Percentiles rank a stretch among this genome's conserved stretches.
phyloP scores from a whole-genome alignment of 495 filamentous ascomycete species.

The Penicillium lagena region DNA sequence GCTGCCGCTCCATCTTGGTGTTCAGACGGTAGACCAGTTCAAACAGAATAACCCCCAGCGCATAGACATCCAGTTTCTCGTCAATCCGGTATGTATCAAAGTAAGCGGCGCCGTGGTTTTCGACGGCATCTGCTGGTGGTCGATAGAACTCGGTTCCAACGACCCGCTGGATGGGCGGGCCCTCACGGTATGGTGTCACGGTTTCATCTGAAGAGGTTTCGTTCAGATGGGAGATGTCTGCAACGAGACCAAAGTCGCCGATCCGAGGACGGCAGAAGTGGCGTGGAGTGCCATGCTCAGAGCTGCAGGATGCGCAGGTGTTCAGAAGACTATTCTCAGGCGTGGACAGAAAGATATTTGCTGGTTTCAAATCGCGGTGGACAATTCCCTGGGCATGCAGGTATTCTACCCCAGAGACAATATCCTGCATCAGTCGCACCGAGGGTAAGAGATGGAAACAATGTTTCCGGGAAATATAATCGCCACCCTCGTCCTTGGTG shows the following conservation, averaged over 20 bases:
- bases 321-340: conserved; percentile 19
- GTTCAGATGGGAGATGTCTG: conserved; percentile 42
- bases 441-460: conserved; percentile 45
- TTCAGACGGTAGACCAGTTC: conserved; percentile 44
- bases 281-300: conserved; percentile 7
- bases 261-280: conserved; percentile 45
- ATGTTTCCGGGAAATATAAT: conserved; percentile 26
- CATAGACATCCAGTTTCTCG: conserved; percentile 49
- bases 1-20: conserved; percentile 49
- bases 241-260: conserved; percentile 49
- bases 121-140: conserved; percentile 18
- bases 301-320: conserved; percentile 26
- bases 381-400: conserved; percentile 55
- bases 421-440: conserved; percentile 34
- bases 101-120: neutral
- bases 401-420: conserved; percentile 50
- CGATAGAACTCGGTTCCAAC: conserved; percentile 46
- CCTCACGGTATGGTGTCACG: conserved; percentile 8
- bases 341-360: conserved; percentile 57
- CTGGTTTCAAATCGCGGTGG: conserved; percentile 67
- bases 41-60: conserved; percentile 48
- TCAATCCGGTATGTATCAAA: conserved; percentile 32
- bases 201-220: conserved; percentile 11
- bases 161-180: conserved; percentile 22
- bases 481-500: neutral